Evolutionary conservation across 2,329 filamentous ascomycete species (phyloP).

Genomic region (Penicillium sp.): DNA sequence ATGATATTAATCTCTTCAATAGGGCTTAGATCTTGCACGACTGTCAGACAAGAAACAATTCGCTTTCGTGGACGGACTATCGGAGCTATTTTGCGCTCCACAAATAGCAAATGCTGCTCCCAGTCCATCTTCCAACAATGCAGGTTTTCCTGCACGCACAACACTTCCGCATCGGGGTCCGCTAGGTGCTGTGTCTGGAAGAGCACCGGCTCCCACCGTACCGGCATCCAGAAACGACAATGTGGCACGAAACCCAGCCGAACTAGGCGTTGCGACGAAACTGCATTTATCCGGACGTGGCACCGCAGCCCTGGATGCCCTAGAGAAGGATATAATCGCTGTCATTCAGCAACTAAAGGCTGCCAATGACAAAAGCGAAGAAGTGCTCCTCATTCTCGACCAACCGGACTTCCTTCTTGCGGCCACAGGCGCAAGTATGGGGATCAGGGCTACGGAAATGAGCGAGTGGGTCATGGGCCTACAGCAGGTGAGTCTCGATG

Average conservation of each 20-base stretch:
- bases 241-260: slow-evolving; percentile 12
- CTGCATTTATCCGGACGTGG: slow-evolving; percentile 33
- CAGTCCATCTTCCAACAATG: slow-evolving; percentile 11
- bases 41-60: slow-evolving; percentile 61
- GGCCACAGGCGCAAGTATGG: slow-evolving; percentile 50
- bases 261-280: slow-evolving; percentile 25
- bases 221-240: slow-evolving; percentile 4
- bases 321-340: slow-evolving; percentile 37
- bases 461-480: slow-evolving; percentile 59
- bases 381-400: slow-evolving; percentile 63
- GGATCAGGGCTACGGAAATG: slow-evolving; percentile 47
- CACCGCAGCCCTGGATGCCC: slow-evolving; percentile 28
- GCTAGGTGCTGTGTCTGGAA: slow-evolving; percentile 24
- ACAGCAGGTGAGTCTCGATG: slow-evolving; percentile 58
- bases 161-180: slow-evolving; percentile 29
- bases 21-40: slow-evolving; percentile 71
- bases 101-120: slow-evolving; percentile 12
- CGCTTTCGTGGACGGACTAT: slow-evolving; percentile 73
- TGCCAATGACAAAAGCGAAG: slow-evolving; percentile 25
- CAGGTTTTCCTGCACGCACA: slow-evolving; percentile 22
- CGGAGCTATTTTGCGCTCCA: slow-evolving; percentile 52
- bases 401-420: slow-evolving; percentile 66
- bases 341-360: slow-evolving; percentile 33
- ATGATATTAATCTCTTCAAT: background rate
- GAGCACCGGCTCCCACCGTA: slow-evolving; percentile 13